Base-by-base conservation (phyloP, 306 rosid species). In the Lablab purpureus region DNA sequence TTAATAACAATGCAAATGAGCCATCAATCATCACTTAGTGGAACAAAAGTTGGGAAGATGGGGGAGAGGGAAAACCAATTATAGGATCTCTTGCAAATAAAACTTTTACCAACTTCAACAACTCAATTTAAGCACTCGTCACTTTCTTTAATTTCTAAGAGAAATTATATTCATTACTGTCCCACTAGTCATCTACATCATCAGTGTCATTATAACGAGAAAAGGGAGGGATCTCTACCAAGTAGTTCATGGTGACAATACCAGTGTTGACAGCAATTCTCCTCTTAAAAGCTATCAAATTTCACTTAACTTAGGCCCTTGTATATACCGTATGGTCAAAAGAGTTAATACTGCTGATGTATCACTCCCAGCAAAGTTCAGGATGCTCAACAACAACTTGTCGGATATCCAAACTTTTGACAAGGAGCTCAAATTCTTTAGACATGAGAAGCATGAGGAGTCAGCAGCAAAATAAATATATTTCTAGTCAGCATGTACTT, bases 381-480 rank as follows among this genome's bases (percentile, higher is more conserved):
- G 28, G 60, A 70, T 22, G 64, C 30, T 72, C 62, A 56, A 66
- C 23, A 23, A 73, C 6, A n/a, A 67, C 5, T 46, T 21, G 9
- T 41, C 23, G 28, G 60, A n/a, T 18, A 41, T 37, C 6, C 15
- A 52, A 55, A 68, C 41, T 25, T 23, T 21, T 34, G 25, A 62
- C 19, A 49, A 49, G 67, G 59, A 60, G 17, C 51, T 30, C 37
- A 66, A 50, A 67, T 19, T 80, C 25, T 51, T 27, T 41, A 2
- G 21, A 71, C 55, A 73, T 22, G 17, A 75, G 59, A 56, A 46
- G n/a, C 58, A 66, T 10, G 25, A 77, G 28, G 49, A 45, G 18
- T 45, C 40, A 9, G 10, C 1, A 23, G 27, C 11, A 74, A 68
- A 3, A 3, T 60, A 71, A 28, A 40, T 36, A 46, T 10, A 23